phyloP scores from a whole-genome alignment of 495 filamentous ascomycete genomes.

The Aeminium ludgeri region DNA sequence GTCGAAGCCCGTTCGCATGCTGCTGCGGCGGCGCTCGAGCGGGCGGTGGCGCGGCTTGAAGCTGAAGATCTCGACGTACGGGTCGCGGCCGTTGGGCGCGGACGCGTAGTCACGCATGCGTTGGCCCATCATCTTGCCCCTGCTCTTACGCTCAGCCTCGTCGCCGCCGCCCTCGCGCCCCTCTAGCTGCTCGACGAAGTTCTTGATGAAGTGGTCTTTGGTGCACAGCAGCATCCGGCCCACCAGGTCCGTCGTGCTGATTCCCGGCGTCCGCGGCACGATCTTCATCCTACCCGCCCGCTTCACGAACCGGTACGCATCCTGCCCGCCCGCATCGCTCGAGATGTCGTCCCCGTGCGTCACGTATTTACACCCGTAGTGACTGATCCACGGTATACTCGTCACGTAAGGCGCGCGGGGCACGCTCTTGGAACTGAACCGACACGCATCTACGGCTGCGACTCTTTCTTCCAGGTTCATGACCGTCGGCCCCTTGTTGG shows the following conservation, averaged over 20 bases:
- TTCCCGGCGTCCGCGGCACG: slow-evolving; percentile 88
- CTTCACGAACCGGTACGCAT: slow-evolving; percentile 96
- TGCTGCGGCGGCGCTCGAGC: background rate
- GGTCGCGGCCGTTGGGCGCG: slow-evolving; percentile 12
- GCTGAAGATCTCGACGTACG: slow-evolving; percentile 4
- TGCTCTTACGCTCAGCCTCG: slow-evolving; percentile 42
- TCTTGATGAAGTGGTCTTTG: slow-evolving; percentile 70
- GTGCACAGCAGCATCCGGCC: slow-evolving; percentile 94
- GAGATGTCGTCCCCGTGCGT: slow-evolving; percentile 88
- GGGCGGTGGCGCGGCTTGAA: slow-evolving; percentile 1
- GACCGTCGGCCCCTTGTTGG: slow-evolving; percentile 94
- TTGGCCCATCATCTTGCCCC: slow-evolving; percentile 46
- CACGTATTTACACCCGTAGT: slow-evolving; percentile 83
- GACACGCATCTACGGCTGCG: slow-evolving; percentile 79
- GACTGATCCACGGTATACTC: slow-evolving; percentile 76
- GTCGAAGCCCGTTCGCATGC: slow-evolving; percentile 16
- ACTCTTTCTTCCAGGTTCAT: slow-evolving; percentile 88
- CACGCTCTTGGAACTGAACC: slow-evolving; percentile 75
- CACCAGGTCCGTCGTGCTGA: slow-evolving; percentile 92
- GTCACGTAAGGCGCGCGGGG: slow-evolving; percentile 90
- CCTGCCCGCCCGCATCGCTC: slow-evolving; percentile 66
- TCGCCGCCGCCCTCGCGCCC: slow-evolving; percentile 58
- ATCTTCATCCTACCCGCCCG: slow-evolving; percentile 79
- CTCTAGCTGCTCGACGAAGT: slow-evolving; percentile 36
- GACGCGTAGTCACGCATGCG: slow-evolving; percentile 53